Percentiles rank a stretch among this genome's conserved stretches.
These are phyloP conservation scores for Vigna trinervia DNA, from an alignment of 306 rosid species.

Conservation along the genomic window DNA sequence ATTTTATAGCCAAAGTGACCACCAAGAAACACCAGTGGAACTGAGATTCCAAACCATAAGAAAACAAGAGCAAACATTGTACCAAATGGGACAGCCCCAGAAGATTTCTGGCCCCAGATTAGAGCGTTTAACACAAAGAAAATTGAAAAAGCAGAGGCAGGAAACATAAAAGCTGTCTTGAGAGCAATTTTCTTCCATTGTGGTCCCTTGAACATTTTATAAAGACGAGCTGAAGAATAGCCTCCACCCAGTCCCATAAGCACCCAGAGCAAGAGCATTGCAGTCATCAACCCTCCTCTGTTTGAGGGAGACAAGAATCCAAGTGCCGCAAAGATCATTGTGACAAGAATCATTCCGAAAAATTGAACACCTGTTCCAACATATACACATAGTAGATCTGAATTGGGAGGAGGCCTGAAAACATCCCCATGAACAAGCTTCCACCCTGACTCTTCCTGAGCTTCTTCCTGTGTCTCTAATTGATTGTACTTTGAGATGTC, in stretches of 20 bases:
- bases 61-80: conserved; percentile 94
- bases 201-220: conserved; percentile 77
- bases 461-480: conserved; percentile 91
- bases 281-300: conserved; percentile 94
- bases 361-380: conserved; percentile 95
- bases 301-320: conserved; percentile 91
- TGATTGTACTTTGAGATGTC: conserved; percentile 96
- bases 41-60: conserved; percentile 97
- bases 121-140: conserved; percentile 86
- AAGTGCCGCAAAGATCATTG: conserved; percentile 88
- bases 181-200: conserved; percentile 79
- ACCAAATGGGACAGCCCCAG: conserved; percentile 97
- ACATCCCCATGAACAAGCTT: conserved; percentile 89
- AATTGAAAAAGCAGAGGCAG: conserved; percentile 66
- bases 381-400: conserved; percentile 80
- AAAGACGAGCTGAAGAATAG: conserved; percentile 71
- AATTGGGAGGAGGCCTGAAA: conserved; percentile 79
- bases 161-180: conserved; percentile 81
- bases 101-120: conserved; percentile 90
- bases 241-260: conserved; percentile 87
- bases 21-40: conserved; percentile 83
- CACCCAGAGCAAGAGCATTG: conserved; percentile 92
- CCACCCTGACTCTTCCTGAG: conserved; percentile 95
- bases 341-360: conserved; percentile 87
- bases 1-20: conserved; percentile 73